These are phyloP conservation scores for Lepidium campestre DNA, from an alignment of 441 rosid species.

Conservation along the genomic window DNA sequence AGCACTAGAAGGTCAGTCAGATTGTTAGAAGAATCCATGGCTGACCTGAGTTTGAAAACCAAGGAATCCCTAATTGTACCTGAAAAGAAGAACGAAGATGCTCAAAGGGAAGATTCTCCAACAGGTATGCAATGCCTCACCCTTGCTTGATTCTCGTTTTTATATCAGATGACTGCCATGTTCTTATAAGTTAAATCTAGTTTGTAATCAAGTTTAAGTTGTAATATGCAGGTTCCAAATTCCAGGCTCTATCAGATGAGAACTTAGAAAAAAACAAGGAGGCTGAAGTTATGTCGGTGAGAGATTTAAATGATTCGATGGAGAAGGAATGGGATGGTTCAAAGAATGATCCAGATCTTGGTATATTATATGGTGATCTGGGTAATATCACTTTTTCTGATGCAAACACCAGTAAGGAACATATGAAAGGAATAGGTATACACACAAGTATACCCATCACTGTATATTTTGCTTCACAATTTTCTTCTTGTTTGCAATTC, in stretches of 20 bases:
- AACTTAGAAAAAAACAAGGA: slow-evolving; percentile 9
- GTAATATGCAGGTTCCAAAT: slow-evolving; percentile 29
- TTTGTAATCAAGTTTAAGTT: slow-evolving; percentile 1
- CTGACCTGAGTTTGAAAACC: slow-evolving; percentile 49
- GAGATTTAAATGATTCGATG: slow-evolving; percentile 26
- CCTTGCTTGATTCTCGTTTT: no score
- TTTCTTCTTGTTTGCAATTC: slow-evolving; percentile 4
- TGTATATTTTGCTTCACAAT: not conserved
- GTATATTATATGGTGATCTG: slow-evolving; percentile 25
- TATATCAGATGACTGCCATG: no score
- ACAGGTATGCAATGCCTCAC: not conserved
- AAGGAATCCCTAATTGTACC: slow-evolving; percentile 19
- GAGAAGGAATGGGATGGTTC: slow-evolving; percentile 20
- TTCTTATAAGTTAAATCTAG: not conserved
- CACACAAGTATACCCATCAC: not conserved
- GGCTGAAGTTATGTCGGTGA: slow-evolving; percentile 16
- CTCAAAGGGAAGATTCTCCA: slow-evolving; percentile 1
- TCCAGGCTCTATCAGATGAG: slow-evolving; percentile 6
- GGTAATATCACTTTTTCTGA: slow-evolving; percentile 27
- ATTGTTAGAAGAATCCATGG: slow-evolving; percentile 58
- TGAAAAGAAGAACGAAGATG: slow-evolving; percentile 8
- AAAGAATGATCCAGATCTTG: slow-evolving; percentile 29
- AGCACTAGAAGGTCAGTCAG: slow-evolving; percentile 70
- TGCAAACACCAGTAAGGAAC: not conserved
- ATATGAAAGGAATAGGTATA: slow-evolving; percentile 12